Base-by-base conservation (phyloP, 2,329 filamentous ascomycete genomes). In the Fonsecaea pedrosoi region DNA sequence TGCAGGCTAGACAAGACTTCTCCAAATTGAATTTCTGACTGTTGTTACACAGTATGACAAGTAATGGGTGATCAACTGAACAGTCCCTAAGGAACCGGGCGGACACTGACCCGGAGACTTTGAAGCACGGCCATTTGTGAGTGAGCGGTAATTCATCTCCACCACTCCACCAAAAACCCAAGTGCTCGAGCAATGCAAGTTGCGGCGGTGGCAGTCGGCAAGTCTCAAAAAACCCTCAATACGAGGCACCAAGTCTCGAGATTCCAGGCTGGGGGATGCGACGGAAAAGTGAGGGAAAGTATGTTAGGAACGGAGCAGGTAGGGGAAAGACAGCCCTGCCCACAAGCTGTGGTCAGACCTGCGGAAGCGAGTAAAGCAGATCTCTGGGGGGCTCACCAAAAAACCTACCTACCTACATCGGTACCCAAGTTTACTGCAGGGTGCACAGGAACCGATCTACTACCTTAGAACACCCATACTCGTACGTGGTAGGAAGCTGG, bases 1-100 rank as follows among this genome's bases (percentile, higher is more conserved):
- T 50, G 8, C 42, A 48, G 42, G 9, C 42, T 48, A 12, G 42
- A 25, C 45, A 12, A 50, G 45, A 25, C 45, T 45, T 25, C 25
- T 25, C 37, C 40, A 45, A 45, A 45, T 45, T 45, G 40, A n/a
- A 45, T 45, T 45, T 45, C 40, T 45, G 18, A 45, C 40, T 50
- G 18, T 50, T 21, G 45, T 50, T 50, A 50, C 45, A 50, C 45
- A 25, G 45, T n/a, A 50, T 50, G 45, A 50, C 45, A 50, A 25
- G 45, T 10, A 50, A 50, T 25, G 21, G 1, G 45, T 25, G 45
- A 42, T 2, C 25, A 25, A 25, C 25, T 25, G 25, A 25, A 25
- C 45, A 50, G 45, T 50, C 18, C 18, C 45, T 25, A 25, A 50
- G 18, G 45, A 10, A 50, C 18, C 45, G 18, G 45, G 18, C 45